These are phyloP conservation scores for Berkeleyomyces rouxiae DNA, from an alignment of 2,329 filamentous ascomycete species.

Conservation along the genomic window DNA sequence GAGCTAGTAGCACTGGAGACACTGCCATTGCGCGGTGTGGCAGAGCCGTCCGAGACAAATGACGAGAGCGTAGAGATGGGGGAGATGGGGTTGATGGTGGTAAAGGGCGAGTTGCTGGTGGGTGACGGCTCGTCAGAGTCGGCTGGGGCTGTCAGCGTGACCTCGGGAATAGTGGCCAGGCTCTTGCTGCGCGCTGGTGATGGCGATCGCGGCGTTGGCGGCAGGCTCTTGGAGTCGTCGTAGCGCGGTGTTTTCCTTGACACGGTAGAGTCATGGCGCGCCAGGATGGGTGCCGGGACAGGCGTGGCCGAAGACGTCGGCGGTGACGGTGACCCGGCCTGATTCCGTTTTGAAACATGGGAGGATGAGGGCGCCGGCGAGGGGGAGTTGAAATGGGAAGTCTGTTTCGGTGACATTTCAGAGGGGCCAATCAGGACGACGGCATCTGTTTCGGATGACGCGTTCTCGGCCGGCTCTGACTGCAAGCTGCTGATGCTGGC, in stretches of 20 bases:
- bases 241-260: background rate
- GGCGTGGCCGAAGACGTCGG: background rate
- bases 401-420: background rate
- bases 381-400: background rate
- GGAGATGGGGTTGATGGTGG: conserved; percentile 6
- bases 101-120: conserved; percentile 5
- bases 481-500: background rate
- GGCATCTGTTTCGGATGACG: background rate
- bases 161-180: conserved; percentile 28
- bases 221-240: background rate
- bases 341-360: background rate
- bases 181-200: conserved; percentile 16
- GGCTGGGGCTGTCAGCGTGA: conserved; percentile 17
- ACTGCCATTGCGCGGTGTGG: conserved; percentile 3
- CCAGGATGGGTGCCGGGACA: background rate
- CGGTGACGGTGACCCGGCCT: background rate
- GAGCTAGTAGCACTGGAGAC: background rate
- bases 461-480: background rate
- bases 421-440: background rate
- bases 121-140: conserved; percentile 5
- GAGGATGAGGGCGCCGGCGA: background rate
- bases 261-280: background rate
- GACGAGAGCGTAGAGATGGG: conserved; percentile 4
- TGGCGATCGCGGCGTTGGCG: background rate
- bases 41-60: background rate